Evolutionary conservation across 441 rosid species (phyloP), one percentile per base, ranked within the genome.

Genomic region (Bocquillonia castaneifolia): DNA sequence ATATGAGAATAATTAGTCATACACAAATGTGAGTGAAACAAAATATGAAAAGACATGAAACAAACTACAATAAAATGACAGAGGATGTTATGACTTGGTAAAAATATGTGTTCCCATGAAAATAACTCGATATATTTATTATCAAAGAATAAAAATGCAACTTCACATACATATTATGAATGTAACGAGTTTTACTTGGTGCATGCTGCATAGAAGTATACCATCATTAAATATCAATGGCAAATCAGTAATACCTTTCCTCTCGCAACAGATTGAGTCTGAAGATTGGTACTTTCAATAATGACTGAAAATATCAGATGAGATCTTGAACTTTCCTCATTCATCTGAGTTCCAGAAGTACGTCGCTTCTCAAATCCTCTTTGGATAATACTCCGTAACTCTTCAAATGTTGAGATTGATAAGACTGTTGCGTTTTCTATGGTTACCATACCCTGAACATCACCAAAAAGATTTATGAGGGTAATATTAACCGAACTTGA

Each of bases 291-390:
- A 76, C 97, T 92, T 67, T 94, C 98, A 59, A 92, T 87, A 54
- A 92, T 81, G 67, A 94, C 73, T 12, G 98, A 94, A 79, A 94
- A 87, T 74, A 94, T 81, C 72, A 92, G 56, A 79, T 94, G 99
- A 64, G 99, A 94, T 75, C 99, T 87, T 39, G 97, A 94, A 75
- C 98, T 94, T 78, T 94, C 93, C 72, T 86, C 96, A 74, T 94
- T 94, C 99, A 94, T 92, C 42, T 85, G 92, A 66, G 99, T 94
- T 71, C 90, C 98, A 55, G 92, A 87, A 10, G 83, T 88, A 76
- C 92, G 99, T 36, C 99, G 71, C 67, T 63, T 87, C 64, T 92
- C 98, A 56, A 92, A 88, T 69, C 99, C 99, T 71, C 82, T 80
- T 66, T 86, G 86, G 66, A 92, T 85, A 61, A 94, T 88, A 59